Percentiles rank a stretch among this genome's conserved stretches.
Evolutionary conservation across 2,329 filamentous ascomycete species (phyloP).

Genomic region (Aspergillus fijiensis): DNA sequence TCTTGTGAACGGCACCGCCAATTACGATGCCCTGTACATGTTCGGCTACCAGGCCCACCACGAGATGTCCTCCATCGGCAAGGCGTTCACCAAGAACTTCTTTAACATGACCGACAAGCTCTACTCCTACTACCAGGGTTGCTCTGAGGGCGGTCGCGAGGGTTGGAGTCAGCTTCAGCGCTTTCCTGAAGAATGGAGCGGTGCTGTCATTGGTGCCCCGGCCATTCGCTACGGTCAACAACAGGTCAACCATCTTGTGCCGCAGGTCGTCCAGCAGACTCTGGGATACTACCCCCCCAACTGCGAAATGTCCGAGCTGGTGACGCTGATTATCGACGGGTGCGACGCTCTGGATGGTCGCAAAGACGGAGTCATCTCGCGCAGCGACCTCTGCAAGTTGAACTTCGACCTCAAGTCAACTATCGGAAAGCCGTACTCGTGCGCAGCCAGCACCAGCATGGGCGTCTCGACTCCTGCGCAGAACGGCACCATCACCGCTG

Average conservation of each 20-base stretch:
- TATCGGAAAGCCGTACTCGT: conserved; percentile 50
- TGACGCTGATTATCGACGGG: conserved; percentile 54
- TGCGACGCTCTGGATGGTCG: conserved; percentile 58
- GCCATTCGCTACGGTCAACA: conserved; percentile 49
- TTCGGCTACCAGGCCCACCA: conserved; percentile 49
- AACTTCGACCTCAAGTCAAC: conserved; percentile 48
- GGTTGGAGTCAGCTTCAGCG: conserved; percentile 54
- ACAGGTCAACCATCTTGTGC: conserved; percentile 45
- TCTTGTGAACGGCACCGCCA: conserved; percentile 2
- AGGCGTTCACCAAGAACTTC: conserved; percentile 45
- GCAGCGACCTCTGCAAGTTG: conserved; percentile 50
- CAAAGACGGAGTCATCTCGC: conserved; percentile 54
- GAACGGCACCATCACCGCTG: conserved; percentile 29
- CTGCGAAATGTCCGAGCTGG: conserved; percentile 35
- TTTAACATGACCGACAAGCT: conserved; percentile 36
- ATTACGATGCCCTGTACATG: conserved; percentile 2
- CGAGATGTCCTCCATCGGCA: conserved; percentile 52
- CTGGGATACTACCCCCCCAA: conserved; percentile 45
- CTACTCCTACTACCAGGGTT: conserved; percentile 54
- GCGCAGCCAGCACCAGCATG: conserved; percentile 31
- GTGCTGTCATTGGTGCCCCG: conserved; percentile 48
- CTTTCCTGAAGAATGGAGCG: conserved; percentile 50
- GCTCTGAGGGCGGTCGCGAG: conserved; percentile 56
- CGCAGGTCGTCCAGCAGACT: conserved; percentile 40
- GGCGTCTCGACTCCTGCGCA: conserved; percentile 32